phyloP scores from a whole-genome alignment of 2,329 filamentous ascomycete species.

The Epicoccum nigrum region DNA sequence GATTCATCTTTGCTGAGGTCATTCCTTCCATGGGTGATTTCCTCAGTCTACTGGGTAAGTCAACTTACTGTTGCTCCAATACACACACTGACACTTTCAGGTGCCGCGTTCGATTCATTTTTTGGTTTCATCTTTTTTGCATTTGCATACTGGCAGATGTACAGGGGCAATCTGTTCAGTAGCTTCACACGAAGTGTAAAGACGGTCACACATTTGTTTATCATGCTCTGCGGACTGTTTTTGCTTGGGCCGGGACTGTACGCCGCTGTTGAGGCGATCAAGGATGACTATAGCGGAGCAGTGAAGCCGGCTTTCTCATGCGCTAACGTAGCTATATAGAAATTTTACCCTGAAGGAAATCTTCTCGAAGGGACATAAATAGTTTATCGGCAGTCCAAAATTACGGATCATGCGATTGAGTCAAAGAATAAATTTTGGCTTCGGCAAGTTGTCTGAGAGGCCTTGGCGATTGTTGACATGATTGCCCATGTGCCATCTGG shows the following conservation, averaged over 20 bases:
- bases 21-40: constrained; percentile 80
- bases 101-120: constrained; percentile 85
- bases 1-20: constrained; percentile 87
- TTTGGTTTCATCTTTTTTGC: constrained; percentile 96
- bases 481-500: no score
- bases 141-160: constrained; percentile 78
- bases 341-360: no score
- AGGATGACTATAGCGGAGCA: constrained; percentile 55
- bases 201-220: constrained; percentile 54
- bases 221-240: constrained; percentile 56
- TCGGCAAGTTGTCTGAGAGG: no score
- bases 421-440: no score
- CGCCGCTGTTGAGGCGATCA: constrained; percentile 59
- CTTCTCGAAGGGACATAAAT: no score
- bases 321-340: constrained; percentile 55
- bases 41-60: not conserved
- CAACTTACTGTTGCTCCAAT: constrained; percentile 51
- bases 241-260: constrained; percentile 60
- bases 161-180: constrained; percentile 63
- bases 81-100: constrained; percentile 64
- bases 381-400: no score
- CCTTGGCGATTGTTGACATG: no score
- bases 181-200: constrained; percentile 47
- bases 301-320: constrained; percentile 58
- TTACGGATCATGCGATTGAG: no score